These are phyloP conservation scores for Echites panduratus DNA, from an alignment of 257 asterid genomes.

Conservation along the genomic window DNA sequence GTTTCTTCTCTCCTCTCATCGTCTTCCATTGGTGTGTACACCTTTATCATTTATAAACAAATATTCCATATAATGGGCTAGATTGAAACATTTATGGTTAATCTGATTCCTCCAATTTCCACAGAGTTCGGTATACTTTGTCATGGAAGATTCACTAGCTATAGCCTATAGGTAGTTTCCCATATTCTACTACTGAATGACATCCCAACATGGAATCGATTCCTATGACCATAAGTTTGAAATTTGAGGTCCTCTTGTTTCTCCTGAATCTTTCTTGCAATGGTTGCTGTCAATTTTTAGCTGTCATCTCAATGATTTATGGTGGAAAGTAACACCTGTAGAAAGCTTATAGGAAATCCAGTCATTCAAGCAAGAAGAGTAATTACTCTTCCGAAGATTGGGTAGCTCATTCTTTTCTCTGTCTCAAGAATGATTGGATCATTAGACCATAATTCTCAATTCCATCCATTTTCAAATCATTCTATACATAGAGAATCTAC, in stretches of 20 bases:
- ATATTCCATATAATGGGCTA: neutral
- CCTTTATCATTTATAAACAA: neutral
- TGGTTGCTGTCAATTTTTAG: slow-evolving; percentile 11
- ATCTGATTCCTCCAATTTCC: neutral
- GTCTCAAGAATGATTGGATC: neutral
- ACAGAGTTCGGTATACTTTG: neutral
- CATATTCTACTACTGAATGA: neutral
- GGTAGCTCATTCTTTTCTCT: neutral
- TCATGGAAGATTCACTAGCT: slow-evolving; percentile 6
- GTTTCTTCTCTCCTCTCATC: neutral
- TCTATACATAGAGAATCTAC: neutral
- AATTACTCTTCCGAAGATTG: neutral
- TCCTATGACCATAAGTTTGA: slow-evolving; percentile 31
- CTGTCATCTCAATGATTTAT: slow-evolving; percentile 14
- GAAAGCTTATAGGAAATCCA: neutral
- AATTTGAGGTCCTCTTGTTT: slow-evolving; percentile 29
- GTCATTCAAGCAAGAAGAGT: neutral
- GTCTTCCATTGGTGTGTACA: neutral
- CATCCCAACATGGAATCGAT: slow-evolving; percentile 22
- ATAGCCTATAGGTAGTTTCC: too few relatives aligned
- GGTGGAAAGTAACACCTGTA: slow-evolving; percentile 1
- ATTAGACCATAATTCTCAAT: neutral
- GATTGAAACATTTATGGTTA: neutral
- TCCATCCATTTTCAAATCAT: neutral
- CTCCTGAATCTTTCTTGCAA: slow-evolving; percentile 16